These are phyloP conservation scores for Colletotrichum musicola DNA, from an alignment of 2,329 filamentous ascomycete species.

Conservation along the genomic window DNA sequence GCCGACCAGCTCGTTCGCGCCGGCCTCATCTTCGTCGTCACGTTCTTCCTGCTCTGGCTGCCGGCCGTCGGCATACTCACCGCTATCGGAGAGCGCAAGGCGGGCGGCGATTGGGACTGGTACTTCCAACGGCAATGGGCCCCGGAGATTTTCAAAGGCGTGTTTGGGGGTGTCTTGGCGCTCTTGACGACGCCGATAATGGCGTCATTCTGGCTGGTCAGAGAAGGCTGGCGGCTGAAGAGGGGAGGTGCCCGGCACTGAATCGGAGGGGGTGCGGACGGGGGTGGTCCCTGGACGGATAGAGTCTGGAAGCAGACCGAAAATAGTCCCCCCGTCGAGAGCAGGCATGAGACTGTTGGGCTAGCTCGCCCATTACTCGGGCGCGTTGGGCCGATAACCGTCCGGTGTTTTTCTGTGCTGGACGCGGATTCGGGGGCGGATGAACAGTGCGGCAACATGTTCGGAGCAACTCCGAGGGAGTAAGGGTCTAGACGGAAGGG, in stretches of 20 bases:
- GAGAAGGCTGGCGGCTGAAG: conserved; percentile 59
- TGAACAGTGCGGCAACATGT: too few relatives aligned
- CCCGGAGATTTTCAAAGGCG: conserved; percentile 63
- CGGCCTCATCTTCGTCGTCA: conserved; percentile 51
- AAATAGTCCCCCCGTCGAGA: too few relatives aligned
- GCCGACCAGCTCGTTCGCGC: conserved; percentile 52
- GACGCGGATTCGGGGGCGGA: too few relatives aligned
- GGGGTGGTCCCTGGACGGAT: too few relatives aligned
- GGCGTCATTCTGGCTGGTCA: conserved; percentile 63
- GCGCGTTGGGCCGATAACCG: too few relatives aligned
- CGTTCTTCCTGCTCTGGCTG: conserved; percentile 60
- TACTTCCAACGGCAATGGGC: conserved; percentile 57
- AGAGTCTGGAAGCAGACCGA: too few relatives aligned
- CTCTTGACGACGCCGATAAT: conserved; percentile 61
- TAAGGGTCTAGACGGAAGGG: too few relatives aligned
- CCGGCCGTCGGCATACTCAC: conserved; percentile 58
- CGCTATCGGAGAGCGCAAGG: conserved; percentile 49
- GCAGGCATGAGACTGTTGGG: too few relatives aligned
- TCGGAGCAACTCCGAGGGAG: too few relatives aligned
- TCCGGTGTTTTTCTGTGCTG: too few relatives aligned
- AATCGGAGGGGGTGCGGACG: not conserved
- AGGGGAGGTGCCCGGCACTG: not conserved
- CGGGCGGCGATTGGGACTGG: conserved; percentile 54
- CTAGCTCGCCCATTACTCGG: too few relatives aligned
- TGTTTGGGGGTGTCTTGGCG: conserved; percentile 61